Evolutionary conservation across 495 filamentous ascomycete species (phyloP).

Genomic region (Aspergillus diversus): DNA sequence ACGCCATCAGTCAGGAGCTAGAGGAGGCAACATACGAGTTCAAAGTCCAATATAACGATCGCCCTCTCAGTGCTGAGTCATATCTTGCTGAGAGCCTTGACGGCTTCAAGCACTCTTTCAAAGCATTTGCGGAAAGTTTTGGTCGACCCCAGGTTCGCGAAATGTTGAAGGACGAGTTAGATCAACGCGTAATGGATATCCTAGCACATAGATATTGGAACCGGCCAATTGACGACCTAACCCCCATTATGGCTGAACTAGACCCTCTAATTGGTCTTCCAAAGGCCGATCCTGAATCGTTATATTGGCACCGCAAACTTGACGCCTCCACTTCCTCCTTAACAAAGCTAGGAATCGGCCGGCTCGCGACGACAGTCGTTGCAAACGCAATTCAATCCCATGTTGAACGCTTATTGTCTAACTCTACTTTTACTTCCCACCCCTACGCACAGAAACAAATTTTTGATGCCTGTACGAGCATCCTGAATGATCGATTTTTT

Average conservation of each 20-base stretch:
- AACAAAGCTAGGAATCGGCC: slow-evolving; percentile 90
- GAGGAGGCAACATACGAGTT: slow-evolving; percentile 98
- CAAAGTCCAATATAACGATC: slow-evolving; percentile 99
- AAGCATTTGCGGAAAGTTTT: slow-evolving; percentile 86
- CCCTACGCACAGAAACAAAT: slow-evolving; percentile 92
- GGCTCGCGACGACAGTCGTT: slow-evolving; percentile 88
- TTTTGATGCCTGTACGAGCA: slow-evolving; percentile 81
- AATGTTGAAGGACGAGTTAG: slow-evolving; percentile 87
- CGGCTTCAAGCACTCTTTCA: slow-evolving; percentile 97
- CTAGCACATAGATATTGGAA: slow-evolving; percentile 97
- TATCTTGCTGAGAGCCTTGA: slow-evolving; percentile 95
- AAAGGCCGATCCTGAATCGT: slow-evolving; percentile 78
- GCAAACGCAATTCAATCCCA: slow-evolving; percentile 84
- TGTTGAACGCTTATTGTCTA: slow-evolving; percentile 74
- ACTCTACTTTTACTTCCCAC: slow-evolving; percentile 84
- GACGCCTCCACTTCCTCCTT: slow-evolving; percentile 88
- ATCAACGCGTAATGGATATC: slow-evolving; percentile 94
- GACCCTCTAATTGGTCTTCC: slow-evolving; percentile 77
- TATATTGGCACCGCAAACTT: slow-evolving; percentile 92
- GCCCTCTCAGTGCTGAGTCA: slow-evolving; percentile 90
- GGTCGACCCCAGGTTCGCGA: slow-evolving; percentile 86
- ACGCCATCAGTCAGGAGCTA: slow-evolving; percentile 91
- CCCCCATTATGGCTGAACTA: slow-evolving; percentile 60
- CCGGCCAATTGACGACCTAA: slow-evolving; percentile 81
- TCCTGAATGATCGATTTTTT: slow-evolving; percentile 92